Conservation (phyloP, 2,329 filamentous ascomycete genomes). For the Aspergillus calidoustus region DNA sequence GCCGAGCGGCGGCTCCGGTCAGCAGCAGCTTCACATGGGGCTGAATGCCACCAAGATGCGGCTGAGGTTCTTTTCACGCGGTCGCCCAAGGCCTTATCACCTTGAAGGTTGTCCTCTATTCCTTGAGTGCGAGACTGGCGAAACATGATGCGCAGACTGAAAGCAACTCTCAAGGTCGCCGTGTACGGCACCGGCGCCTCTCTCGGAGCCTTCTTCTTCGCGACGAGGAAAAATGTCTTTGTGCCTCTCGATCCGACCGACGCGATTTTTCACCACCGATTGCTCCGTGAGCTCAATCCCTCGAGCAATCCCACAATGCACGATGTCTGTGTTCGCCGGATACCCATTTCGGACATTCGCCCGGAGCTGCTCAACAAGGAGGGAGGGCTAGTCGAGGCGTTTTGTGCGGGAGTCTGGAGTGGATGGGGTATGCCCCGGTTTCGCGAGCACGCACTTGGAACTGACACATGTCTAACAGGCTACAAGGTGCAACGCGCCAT, state of each 20-base stretch:
- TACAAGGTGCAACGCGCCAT: constrained; percentile 60
- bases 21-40: no score
- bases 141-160: not conserved
- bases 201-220: constrained; percentile 57
- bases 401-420: constrained; percentile 70
- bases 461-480: constrained; percentile 26
- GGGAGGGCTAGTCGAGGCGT: constrained; percentile 64
- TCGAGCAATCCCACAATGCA: constrained; percentile 65
- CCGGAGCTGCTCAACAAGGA: constrained; percentile 67
- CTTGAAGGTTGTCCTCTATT: no score
- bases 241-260: constrained; percentile 61
- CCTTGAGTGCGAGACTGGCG: no score
- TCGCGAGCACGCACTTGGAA: not conserved
- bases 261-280: constrained; percentile 65
- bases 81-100: no score
- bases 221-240: constrained; percentile 60
- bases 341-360: constrained; percentile 67
- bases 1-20: no score
- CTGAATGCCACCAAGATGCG: no score
- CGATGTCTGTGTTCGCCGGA: constrained; percentile 66
- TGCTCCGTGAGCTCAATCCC: constrained; percentile 65
- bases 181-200: constrained; percentile 54
- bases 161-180: constrained; percentile 44
- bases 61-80: no score
- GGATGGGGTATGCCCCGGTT: constrained; percentile 59